These are phyloP conservation scores for Brassica cretica DNA, from an alignment of 345 rosid genomes.

Conservation along the genomic window DNA sequence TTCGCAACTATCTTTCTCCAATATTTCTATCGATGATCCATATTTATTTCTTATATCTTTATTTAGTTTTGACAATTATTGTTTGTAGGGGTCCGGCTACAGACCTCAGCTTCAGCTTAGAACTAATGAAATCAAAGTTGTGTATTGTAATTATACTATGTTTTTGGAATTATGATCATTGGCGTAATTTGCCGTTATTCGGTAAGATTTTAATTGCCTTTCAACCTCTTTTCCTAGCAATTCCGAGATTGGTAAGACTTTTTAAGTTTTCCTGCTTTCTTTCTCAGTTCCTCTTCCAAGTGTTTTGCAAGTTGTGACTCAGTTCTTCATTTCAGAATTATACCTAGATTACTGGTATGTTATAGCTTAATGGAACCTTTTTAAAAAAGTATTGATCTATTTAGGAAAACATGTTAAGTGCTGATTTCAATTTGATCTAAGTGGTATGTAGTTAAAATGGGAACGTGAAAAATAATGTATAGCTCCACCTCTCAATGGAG, in stretches of 20 bases:
- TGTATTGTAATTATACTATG: slow-evolving; percentile 34
- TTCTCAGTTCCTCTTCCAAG: slow-evolving; percentile 38
- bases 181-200: slow-evolving; percentile 38
- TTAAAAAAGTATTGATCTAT: neutral
- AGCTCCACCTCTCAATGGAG: slow-evolving; percentile 51
- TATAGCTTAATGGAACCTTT: neutral
- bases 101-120: neutral
- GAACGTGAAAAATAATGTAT: slow-evolving; percentile 52
- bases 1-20: neutral
- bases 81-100: neutral
- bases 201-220: slow-evolving; percentile 21
- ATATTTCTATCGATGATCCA: neutral
- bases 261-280: neutral
- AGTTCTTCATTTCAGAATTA: slow-evolving; percentile 56
- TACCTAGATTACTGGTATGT: slow-evolving; percentile 51
- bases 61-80: neutral
- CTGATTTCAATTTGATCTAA: neutral
- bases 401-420: no score
- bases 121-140: slow-evolving; percentile 24
- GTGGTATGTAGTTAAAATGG: slow-evolving; percentile 40
- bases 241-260: neutral
- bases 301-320: slow-evolving; percentile 40
- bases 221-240: neutral
- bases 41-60: neutral
- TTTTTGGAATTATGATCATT: slow-evolving; percentile 37